Evolutionary conservation across 1,284 basidiomycete species (phyloP), one percentile per base, ranked within the genome.

Genomic region (Austropuccinia psidii): DNA sequence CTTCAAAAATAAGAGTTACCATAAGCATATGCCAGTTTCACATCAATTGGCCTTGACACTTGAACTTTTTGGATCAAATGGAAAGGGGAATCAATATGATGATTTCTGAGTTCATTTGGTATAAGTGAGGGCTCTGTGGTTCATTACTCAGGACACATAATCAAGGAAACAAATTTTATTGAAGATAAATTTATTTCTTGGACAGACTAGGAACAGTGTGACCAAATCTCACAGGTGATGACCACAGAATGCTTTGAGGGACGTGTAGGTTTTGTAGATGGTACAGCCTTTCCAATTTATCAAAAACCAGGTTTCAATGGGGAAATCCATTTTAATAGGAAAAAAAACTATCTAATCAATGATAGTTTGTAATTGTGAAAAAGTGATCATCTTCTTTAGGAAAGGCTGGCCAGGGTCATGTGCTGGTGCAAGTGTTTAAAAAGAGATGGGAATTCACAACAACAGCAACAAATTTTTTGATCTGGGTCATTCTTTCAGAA

Each of bases 1-100:
- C 0, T 67, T 65, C 33, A 8, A 45, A 8, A 24, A 11, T 27
- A n/a, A 2, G 4, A 11, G 21, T 11, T 11, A 15, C 19, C n/a
- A 49, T n/a, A 39, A 21, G 13, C 62, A 47, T 4, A 39, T 45
- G 5, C 62, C 62, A 4, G 47, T 65, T 21, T 1, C 29, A 2
- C 62, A 65, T 17, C 62, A 65, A 49, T 17, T 65, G 2, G 62
- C 62, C 27, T 19, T 65, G n/a, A 65, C 7, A 5, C 27, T 65
- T 21, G 65, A 67, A 35, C 33, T 37, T 11, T 31, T 69, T 47
- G 67, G 67, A n/a, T 55, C 50, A 8, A 69, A 58, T 27, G 54
- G 67, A n/a, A 69, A 69, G 31, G 67, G 67, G 6, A 27, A 1
- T 45, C 15, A 8, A 33, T 69, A 17, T 37, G 67, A 7, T 15